phyloP scores from a whole-genome alignment of 768 basidiomycete species.

The Cystobasidium ongulense region DNA sequence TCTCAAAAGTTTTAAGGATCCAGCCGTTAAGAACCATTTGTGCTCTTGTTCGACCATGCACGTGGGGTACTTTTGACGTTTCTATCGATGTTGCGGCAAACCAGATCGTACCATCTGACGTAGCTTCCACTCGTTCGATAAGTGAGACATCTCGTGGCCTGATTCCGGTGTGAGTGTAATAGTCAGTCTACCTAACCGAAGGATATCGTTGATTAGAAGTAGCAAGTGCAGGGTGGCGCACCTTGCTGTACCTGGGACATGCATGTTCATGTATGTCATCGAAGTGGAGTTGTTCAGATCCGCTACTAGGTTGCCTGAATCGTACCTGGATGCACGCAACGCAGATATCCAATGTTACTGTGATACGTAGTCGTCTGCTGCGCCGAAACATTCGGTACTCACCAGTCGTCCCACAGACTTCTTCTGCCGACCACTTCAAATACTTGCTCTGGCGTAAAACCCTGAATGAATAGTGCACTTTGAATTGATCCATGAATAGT shows the following conservation, averaged over 20 bases:
- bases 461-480: constrained; percentile 34
- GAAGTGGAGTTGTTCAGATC: constrained; percentile 36
- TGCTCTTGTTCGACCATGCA: constrained; percentile 36
- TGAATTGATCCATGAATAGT: neutral
- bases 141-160: constrained; percentile 38
- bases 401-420: constrained; percentile 40
- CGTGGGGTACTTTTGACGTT: constrained; percentile 36
- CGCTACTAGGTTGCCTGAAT: constrained; percentile 38
- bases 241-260: constrained; percentile 24
- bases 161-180: neutral
- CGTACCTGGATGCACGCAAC: constrained; percentile 34
- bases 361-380: neutral
- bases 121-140: constrained; percentile 35
- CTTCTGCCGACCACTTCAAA: constrained; percentile 36
- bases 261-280: constrained; percentile 36
- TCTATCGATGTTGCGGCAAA: constrained; percentile 39
- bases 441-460: constrained; percentile 33
- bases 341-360: neutral
- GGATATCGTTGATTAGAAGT: neutral
- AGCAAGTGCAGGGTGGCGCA: neutral
- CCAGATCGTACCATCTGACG: constrained; percentile 35
- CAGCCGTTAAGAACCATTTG: constrained; percentile 38
- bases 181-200: neutral
- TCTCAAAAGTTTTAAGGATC: constrained; percentile 28
- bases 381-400: neutral